phyloP scores from a whole-genome alignment of 2,329 filamentous ascomycete species.

The Apiospora marii region DNA sequence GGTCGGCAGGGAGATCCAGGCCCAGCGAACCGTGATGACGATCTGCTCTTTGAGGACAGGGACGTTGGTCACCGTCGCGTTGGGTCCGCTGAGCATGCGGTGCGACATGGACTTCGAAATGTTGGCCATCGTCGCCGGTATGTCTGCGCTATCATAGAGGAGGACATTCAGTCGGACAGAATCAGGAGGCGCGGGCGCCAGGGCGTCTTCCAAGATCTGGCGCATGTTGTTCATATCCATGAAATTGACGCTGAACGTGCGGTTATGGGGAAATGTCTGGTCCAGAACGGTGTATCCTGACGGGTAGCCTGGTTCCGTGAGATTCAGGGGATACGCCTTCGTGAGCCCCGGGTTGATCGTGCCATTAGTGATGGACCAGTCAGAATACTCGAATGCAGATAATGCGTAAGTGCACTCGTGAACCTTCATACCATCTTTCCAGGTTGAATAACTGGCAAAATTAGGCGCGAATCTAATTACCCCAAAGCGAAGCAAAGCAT shows the following conservation, averaged over 20 bases:
- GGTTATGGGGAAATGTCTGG: background rate
- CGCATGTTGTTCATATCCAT: background rate
- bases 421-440: background rate
- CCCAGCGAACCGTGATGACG: conserved; percentile 17
- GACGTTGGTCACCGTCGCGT: background rate
- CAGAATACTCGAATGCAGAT: background rate
- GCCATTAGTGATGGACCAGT: background rate
- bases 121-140: background rate
- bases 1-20: conserved; percentile 17
- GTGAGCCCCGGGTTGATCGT: background rate
- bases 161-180: background rate
- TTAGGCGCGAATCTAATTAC: background rate
- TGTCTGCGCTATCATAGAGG: background rate
- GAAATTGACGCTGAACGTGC: background rate
- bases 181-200: background rate
- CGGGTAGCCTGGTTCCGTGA: background rate
- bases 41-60: background rate
- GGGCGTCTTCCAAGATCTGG: background rate
- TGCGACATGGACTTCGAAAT: conserved; percentile 16
- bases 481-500: background rate
- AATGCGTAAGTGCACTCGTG: background rate
- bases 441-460: background rate
- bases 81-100: conserved; percentile 22
- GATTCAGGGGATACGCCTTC: background rate
- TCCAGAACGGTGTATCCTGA: background rate